phyloP scores from a whole-genome alignment of 108 stramenopile genomes.

The Fragilaria crotonensis region DNA sequence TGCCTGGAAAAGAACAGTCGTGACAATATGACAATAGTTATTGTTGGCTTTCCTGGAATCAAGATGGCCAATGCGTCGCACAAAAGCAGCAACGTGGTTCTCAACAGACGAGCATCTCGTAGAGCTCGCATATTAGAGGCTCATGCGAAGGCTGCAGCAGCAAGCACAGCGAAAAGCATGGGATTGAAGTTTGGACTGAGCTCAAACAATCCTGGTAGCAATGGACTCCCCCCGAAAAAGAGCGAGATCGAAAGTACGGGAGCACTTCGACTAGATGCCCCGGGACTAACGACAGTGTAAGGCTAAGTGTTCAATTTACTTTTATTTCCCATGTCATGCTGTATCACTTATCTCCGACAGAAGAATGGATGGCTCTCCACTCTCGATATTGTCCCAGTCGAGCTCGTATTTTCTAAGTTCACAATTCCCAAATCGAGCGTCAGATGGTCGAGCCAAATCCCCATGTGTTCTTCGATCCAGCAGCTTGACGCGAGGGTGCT shows the following conservation, averaged over 20 bases:
- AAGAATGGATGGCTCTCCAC: constrained; percentile 44
- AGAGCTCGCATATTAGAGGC: not conserved
- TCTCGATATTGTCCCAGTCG: constrained; percentile 36
- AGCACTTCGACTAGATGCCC: no score
- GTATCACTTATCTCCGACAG: no score
- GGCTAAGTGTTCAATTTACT: no score
- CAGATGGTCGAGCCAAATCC: not conserved
- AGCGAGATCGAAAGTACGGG: no score
- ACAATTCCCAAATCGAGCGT: constrained; percentile 71
- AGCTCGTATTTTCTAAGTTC: constrained; percentile 53
- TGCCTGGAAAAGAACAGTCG: constrained; percentile 68
- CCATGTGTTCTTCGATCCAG: constrained; percentile 31
- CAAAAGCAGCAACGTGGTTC: not conserved
- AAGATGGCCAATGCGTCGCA: constrained; percentile 3
- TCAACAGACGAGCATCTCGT: not conserved
- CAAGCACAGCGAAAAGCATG: not conserved
- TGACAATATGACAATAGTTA: constrained; percentile 75
- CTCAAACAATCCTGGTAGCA: no score
- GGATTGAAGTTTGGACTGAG: not conserved
- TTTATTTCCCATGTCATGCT: no score
- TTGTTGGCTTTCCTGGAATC: constrained; percentile 24
- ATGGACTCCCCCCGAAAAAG: no score
- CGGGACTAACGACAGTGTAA: no score
- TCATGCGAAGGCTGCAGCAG: not conserved
- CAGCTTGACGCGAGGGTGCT: constrained; percentile 41